phyloP scores from a whole-genome alignment of 345 rosid genomes.

The Punica granatum region DNA sequence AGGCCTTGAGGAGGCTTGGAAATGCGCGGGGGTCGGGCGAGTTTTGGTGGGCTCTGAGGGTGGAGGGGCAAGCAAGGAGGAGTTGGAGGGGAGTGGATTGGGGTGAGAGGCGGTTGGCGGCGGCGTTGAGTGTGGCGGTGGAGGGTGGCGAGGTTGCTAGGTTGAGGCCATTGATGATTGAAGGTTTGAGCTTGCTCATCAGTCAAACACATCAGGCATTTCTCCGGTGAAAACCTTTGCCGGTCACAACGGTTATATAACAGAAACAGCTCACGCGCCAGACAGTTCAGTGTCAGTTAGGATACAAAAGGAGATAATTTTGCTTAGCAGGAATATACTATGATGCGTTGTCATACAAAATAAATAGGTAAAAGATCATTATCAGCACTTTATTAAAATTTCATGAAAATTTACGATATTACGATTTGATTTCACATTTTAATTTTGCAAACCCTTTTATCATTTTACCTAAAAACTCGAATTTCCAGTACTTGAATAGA shows the following conservation, averaged over 20 bases:
- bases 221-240: neutral
- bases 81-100: slow-evolving; percentile 28
- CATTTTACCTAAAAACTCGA: no score
- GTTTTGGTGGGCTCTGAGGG: slow-evolving; percentile 22
- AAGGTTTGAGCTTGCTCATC: slow-evolving; percentile 25
- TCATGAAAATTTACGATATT: no score
- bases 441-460: no score
- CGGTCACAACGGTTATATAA: no score
- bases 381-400: no score
- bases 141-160: neutral
- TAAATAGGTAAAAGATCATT: no score
- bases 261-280: neutral
- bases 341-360: no score
- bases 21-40: slow-evolving; percentile 32
- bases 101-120: slow-evolving; percentile 31
- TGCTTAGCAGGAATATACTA: no score
- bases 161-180: slow-evolving; percentile 3
- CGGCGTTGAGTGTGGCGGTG: slow-evolving; percentile 22
- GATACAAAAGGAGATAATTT: no score
- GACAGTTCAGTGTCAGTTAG: no score
- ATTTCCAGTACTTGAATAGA: no score
- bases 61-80: slow-evolving; percentile 26
- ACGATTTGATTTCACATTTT: no score
- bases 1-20: slow-evolving; percentile 53
- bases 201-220: neutral